Base-by-base conservation (phyloP, 805 yeast genomes). In the Starmerella gropengiesseri region DNA sequence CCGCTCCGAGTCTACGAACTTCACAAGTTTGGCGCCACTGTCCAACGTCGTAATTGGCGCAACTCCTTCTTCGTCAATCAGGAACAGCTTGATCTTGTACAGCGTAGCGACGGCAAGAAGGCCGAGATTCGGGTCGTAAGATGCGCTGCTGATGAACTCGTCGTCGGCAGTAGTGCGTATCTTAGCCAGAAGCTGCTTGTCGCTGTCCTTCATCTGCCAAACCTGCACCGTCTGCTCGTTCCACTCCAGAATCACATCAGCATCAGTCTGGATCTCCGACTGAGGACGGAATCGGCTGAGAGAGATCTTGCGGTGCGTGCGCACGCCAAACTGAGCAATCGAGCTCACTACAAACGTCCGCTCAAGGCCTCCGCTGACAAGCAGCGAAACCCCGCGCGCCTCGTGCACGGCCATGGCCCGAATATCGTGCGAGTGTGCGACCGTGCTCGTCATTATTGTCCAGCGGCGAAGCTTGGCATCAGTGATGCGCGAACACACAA, bases 341-440 rank as follows among this genome's bases (percentile, higher is more conserved):
- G 91, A 74, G 55, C 75, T 81, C 13, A 77, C 60, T 11, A 73
- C 74, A 26, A 63, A 46, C 8, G 56, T 48, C 18, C 55, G 45
- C 41, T 61, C 66, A 19, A 78, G 69, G 3, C 77, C 79, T 16
- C 66, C 67, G 26, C 60, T 56, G 1, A 60, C 76, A 41, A 89
- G 66, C 46, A 80, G 69, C 55, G 77, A 77, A 13, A 23, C 26
- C 33, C 77, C 77, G n/a, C 54, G 77, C 29, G 89, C 65, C 59
- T 82, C 87, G 53, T 68, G 81, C 4, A 78, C 65, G 1, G 78
- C 63, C 71, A 87, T 73, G 1, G 91, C 67, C 56, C 95, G 76
- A 29, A 87, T 75, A 61, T 87, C 97, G 58, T 74, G 78, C 30
- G 91, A 75, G 60, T 91, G 97, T 48, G 86, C 68, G 41, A 89